phyloP scores from a whole-genome alignment of 495 filamentous ascomycete species.

The Chlorociboria aeruginascens region DNA sequence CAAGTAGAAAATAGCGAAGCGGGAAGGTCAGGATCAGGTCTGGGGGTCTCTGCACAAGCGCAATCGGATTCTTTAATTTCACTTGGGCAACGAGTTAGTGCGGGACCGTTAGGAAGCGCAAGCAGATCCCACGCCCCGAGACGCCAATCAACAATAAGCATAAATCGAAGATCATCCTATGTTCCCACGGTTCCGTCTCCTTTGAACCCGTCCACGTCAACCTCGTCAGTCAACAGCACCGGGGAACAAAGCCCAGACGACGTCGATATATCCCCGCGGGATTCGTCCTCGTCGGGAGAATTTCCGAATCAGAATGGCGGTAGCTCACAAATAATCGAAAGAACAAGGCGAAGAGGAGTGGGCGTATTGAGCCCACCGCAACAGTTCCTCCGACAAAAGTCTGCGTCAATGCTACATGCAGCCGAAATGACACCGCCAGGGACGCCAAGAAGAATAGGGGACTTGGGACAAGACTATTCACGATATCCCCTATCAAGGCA shows the following conservation, averaged over 20 bases:
- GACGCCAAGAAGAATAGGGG: constrained; percentile 19
- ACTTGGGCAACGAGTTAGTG: not conserved
- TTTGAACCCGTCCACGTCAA: constrained; percentile 12
- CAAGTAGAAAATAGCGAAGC: not conserved
- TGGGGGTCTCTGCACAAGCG: constrained; percentile 1
- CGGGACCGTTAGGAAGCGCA: not conserved
- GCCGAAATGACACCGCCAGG: constrained; percentile 1
- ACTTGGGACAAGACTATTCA: constrained; percentile 34
- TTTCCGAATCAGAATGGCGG: not conserved
- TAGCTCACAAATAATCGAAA: not conserved
- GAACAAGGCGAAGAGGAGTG: not conserved
- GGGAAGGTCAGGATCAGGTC: not conserved
- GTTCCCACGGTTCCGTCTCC: constrained; percentile 18
- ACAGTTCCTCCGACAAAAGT: constrained; percentile 7
- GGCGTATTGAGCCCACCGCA: constrained; percentile 3
- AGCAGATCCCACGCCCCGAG: not conserved
- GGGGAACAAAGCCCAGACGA: not conserved
- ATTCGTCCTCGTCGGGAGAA: constrained; percentile 5
- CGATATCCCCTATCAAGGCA: constrained; percentile 24
- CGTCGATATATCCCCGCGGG: not conserved
- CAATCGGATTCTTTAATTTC: not conserved
- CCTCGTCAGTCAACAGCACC: constrained; percentile 4
- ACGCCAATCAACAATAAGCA: not conserved
- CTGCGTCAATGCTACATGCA: not conserved
- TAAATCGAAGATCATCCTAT: constrained; percentile 11